Evolutionary conservation across 2,329 filamentous ascomycete species (phyloP), one percentile per base, ranked within the genome.

Genomic region (Diatrype stigma): DNA sequence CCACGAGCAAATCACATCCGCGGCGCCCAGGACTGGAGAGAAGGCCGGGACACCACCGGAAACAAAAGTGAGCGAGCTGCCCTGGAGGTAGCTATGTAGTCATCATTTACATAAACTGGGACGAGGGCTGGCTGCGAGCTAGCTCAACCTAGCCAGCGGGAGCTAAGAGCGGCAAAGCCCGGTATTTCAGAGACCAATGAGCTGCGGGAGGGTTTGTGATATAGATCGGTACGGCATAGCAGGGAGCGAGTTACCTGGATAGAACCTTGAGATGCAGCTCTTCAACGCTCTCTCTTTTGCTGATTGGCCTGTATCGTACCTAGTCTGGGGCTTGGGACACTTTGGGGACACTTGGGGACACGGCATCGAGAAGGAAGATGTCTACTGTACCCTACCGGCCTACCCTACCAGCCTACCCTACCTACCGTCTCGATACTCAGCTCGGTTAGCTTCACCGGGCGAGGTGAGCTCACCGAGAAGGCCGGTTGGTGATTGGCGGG

Each of bases 91-190:
- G n/a, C n/a, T n/a, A n/a, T n/a, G n/a, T n/a, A n/a, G n/a, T n/a
- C n/a, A n/a, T n/a, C n/a, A n/a, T n/a, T n/a, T n/a, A n/a, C n/a
- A n/a, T n/a, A n/a, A n/a, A n/a, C n/a, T n/a, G n/a, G n/a, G n/a
- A n/a, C n/a, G 47, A 40, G 34, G 34, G 48, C 44, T 30, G 42
- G 45, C 42, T 51, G 40, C 37, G 45, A 34, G 47, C 45, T 49
- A 12, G 12, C 19, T 42, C 40, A 16, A 21, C 37, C 44, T 49
- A 35, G 38, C 28, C 40, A 51, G 46, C 51, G 56, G 58, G 53
- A 59, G 52, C 58, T 57, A 59, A 55, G 48, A 56, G 54, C 60
- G 58, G 57, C 56, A 62, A 49, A 53, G 51, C 54, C 55, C 59
- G 57, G 55, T 45, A 46, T 50, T 51, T 54, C 52, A 47, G 51